Evolutionary conservation across 2,329 filamentous ascomycete species (phyloP), one percentile per base, ranked within the genome.

Genomic region (Apiospora marii): DNA sequence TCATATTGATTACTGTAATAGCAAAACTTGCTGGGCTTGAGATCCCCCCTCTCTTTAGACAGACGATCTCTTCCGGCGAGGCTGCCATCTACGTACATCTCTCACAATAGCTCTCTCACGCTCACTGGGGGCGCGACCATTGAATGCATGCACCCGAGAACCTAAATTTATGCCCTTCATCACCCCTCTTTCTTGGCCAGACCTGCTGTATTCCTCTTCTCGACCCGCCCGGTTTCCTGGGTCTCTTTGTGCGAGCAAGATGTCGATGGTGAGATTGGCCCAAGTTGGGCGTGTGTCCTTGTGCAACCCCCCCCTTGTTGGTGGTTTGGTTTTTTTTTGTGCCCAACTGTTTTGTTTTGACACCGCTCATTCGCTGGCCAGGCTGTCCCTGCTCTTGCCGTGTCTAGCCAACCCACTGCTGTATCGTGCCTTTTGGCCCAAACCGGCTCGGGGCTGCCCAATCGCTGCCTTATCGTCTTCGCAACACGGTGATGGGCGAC

Each of bases 341-440:
- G 68, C 68, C 68, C 68, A 70, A 70, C 48, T 69, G 27, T 49
- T 41, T 49, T 37, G 67, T n/a, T 48, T 58, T 44, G 68, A 51
- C 68, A 58, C 68, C 68, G 68, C 68, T 58, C n/a, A 64, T 58
- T 70, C 68, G 68, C 48, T 43, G 30, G 48, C 68, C 27, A 43
- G 68, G 68, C 48, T 53, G 46, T 58, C 68, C 68, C 68, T 70
- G 68, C 68, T 27, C 16, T 43, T 58, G 68, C 68, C 46, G 41
- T 68, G 68, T 41, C 43, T 43, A 58, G 44, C 48, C 68, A 34
- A 58, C 68, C 41, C 68, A 70, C 68, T 70, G 48, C 30, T 49
- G 68, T 43, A 70, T 53, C 48, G 44, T 27, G 68, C 58, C 68
- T 58, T 51, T 70, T 70, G 68, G 68, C 46, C 68, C 48, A 70